phyloP scores from a whole-genome alignment of 2,329 filamentous ascomycete genomes.

The Colletotrichum navitas region DNA sequence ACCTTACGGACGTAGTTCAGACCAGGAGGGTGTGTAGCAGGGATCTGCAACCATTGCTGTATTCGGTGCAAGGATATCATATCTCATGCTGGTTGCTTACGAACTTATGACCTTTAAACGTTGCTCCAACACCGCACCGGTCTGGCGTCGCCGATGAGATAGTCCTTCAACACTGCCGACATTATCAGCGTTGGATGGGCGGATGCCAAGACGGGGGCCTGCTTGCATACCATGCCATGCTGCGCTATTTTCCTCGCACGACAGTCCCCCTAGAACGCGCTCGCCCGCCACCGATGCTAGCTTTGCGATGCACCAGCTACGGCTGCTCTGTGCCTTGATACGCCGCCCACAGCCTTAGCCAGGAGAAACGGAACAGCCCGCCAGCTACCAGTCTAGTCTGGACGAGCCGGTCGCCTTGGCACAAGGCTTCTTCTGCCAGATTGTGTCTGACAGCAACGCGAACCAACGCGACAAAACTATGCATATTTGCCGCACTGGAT shows the following conservation, averaged over 20 bases:
- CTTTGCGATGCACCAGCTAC: neutral
- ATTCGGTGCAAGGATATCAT: neutral
- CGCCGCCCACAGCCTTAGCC: neutral
- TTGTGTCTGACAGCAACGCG: neutral
- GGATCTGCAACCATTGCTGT: neutral
- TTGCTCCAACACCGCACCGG: neutral
- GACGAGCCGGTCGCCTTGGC: conserved; percentile 15
- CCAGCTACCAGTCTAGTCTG: conserved; percentile 3
- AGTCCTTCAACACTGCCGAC: neutral
- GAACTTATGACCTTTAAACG: neutral
- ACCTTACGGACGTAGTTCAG: conserved; percentile 31
- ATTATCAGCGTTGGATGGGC: neutral
- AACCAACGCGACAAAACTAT: neutral
- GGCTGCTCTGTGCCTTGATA: neutral
- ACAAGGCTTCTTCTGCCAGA: conserved; percentile 21
- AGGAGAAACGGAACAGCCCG: neutral
- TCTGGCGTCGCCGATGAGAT: neutral
- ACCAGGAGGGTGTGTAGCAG: conserved; percentile 15
- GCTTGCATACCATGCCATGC: neutral
- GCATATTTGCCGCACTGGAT: neutral
- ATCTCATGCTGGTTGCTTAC: neutral
- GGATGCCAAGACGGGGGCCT: neutral
- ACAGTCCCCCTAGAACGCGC: neutral
- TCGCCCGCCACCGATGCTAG: neutral
- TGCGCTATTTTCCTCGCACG: neutral